A percentile compares a stretch with the other conserved stretches of the same genome.
phyloP scores from a whole-genome alignment of 208 protist species.

The Crithidia bombi region DNA sequence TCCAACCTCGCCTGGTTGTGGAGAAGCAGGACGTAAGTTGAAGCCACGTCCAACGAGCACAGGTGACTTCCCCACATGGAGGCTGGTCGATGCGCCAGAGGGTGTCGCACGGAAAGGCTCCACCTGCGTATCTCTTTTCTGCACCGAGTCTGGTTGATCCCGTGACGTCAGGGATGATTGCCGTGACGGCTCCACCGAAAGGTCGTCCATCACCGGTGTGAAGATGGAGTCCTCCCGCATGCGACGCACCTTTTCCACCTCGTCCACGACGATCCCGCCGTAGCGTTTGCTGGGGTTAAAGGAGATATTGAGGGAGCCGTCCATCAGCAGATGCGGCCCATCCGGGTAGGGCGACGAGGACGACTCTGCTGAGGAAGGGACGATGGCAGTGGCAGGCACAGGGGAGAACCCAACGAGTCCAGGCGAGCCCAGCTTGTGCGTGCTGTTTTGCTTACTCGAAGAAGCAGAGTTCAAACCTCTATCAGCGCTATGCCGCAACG shows the following conservation, averaged over 20 bases:
- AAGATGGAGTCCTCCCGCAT: conserved; percentile 23
- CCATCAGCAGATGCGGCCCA: not conserved
- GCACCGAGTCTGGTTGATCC: too few species aligned
- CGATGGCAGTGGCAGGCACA: not conserved
- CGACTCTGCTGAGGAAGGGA: too few species aligned
- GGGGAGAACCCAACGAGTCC: not conserved
- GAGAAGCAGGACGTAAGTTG: not conserved
- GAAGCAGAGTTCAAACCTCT: not conserved
- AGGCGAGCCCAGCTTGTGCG: not conserved
- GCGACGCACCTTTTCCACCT: conserved; percentile 36
- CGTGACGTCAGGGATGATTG: too few species aligned
- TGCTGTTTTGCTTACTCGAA: not conserved
- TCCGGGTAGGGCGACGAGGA: not conserved
- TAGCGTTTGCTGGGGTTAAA: not conserved
- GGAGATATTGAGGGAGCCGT: conserved; percentile 1
- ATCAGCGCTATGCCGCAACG: not conserved
- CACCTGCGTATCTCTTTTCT: too few species aligned
- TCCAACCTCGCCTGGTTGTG: not conserved
- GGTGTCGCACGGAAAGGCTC: not conserved
- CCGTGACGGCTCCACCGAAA: not conserved
- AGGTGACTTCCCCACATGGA: not conserved
- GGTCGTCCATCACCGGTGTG: not conserved
- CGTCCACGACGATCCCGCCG: conserved; percentile 34
- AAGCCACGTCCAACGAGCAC: not conserved
- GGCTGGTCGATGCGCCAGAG: not conserved